Evolutionary conservation across 345 rosid genomes (phyloP).

Genomic region (Citrus inodora): DNA sequence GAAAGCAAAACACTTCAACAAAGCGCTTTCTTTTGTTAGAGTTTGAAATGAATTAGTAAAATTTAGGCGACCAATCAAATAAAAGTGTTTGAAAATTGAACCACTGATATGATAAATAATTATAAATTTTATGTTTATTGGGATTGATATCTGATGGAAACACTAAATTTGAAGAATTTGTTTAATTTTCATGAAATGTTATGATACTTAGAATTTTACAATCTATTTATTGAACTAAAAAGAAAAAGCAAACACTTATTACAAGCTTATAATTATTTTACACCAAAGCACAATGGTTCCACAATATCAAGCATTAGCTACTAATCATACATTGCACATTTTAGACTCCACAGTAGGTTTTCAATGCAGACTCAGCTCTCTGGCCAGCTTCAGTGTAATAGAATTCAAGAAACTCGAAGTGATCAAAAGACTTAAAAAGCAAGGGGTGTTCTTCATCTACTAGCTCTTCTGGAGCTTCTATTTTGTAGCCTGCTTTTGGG

Average conservation of each 20-base stretch:
- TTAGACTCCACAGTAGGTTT: conserved; percentile 33
- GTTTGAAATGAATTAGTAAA: conserved; percentile 17
- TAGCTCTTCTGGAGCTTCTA: conserved; percentile 51
- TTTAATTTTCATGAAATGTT: too few relatives aligned
- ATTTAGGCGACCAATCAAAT: background rate
- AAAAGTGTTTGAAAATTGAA: too few relatives aligned
- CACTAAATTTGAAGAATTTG: too few relatives aligned
- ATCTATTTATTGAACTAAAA: too few relatives aligned
- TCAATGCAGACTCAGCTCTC: conserved; percentile 35
- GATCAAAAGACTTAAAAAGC: conserved; percentile 57
- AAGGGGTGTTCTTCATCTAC: conserved; percentile 51
- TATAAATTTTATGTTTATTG: too few relatives aligned
- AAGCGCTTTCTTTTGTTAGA: conserved; percentile 35
- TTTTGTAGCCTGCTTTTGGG: conserved; percentile 40
- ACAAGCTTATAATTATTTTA: background rate
- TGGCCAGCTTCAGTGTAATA: conserved; percentile 43
- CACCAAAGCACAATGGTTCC: background rate
- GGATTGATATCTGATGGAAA: too few relatives aligned
- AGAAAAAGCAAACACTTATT: too few relatives aligned
- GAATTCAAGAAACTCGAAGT: conserved; percentile 41
- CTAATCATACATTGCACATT: background rate
- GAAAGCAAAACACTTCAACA: conserved; percentile 70
- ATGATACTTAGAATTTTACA: too few relatives aligned
- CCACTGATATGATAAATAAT: too few relatives aligned
- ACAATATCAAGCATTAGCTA: background rate